Conservation (phyloP, 176 grass and related monocot genomes). For the Aegilops sharonensis region DNA sequence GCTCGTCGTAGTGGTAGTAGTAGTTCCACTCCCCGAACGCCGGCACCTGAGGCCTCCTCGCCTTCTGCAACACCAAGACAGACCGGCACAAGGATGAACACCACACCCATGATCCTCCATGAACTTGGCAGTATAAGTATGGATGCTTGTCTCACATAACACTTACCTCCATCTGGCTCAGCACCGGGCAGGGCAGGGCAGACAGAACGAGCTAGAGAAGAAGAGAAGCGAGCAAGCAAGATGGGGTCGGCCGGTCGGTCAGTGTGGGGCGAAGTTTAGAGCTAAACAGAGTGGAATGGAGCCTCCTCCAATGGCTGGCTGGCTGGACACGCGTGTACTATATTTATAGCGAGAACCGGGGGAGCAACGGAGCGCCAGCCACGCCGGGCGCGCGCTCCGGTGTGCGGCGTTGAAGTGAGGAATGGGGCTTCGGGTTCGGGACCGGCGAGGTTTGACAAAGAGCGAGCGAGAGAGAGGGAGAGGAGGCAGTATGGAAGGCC, state of each 20-base stretch:
- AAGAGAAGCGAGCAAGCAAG: background rate
- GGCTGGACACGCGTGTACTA: background rate
- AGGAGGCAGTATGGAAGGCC: background rate
- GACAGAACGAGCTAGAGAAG: background rate
- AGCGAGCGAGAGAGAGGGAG: too few species aligned
- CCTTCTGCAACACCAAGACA: background rate
- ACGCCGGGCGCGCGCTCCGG: background rate
- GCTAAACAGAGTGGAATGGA: background rate
- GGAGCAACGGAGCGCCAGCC: background rate
- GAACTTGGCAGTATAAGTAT: background rate
- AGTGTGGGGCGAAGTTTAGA: background rate
- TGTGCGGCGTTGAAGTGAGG: background rate
- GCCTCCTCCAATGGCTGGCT: background rate
- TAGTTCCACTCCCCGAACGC: constrained; percentile 54
- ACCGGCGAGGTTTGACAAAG: background rate
- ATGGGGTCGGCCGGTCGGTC: background rate
- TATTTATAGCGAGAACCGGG: background rate
- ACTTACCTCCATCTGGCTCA: background rate
- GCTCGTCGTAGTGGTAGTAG: constrained; percentile 29
- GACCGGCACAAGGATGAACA: background rate
- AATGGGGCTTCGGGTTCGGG: background rate
- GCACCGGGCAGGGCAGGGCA: background rate
- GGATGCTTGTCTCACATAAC: too few species aligned
- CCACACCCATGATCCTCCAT: background rate
- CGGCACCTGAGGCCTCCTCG: constrained; percentile 36